Evolutionary conservation across 371 early-diverging fungal species (phyloP), one percentile per base, ranked within the genome.

Genomic region (Capillidium heterosporum): DNA sequence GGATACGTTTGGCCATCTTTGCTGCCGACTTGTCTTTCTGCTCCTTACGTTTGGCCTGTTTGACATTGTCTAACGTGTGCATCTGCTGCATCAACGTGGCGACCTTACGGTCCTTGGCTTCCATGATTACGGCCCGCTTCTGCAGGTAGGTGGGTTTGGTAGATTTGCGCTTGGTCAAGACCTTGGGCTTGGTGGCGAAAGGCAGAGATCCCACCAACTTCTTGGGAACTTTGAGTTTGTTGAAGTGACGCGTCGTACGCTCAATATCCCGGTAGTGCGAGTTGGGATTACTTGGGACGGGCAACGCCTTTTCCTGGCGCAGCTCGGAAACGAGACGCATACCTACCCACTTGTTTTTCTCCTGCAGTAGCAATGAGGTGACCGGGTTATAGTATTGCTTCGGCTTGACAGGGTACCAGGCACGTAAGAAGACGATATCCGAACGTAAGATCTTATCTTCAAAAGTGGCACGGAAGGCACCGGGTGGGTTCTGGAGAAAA

Each of bases 381-480:
- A 93, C 93, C 13, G 95, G 94, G 67, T 93, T 95, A 74, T 90
- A 97, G 72, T 81, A 91, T 67, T 84, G 81, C 62, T 88, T 84
- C 56, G 90, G 90, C 63, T 87, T 85, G 52, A 95, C 81, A 19
- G 93, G 89, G 67, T 91, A 89, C 93, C 97, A 98, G 5, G 98
- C 94, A 48, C 94, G 76, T 63, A 99, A 71, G 69, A 97, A 95
- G 21, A 98, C 87, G 71, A 98, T 96, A 68, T 99, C 76, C 66
- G 87, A 85, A 84, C 87, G 86, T 64, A 92, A 66, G 29, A 99
- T 75, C 70, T 89, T 87, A 70, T 98, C 99, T 72, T 99, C 99
- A 73, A 99, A 99, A 2, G 96, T 91, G 8, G 98, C 99, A 63
- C 99, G 85, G 84, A 93, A 99, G 32, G 75, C 74, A n/a, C 99